Base-by-base conservation (phyloP, 306 rosid species). In the Senna siamea region DNA sequence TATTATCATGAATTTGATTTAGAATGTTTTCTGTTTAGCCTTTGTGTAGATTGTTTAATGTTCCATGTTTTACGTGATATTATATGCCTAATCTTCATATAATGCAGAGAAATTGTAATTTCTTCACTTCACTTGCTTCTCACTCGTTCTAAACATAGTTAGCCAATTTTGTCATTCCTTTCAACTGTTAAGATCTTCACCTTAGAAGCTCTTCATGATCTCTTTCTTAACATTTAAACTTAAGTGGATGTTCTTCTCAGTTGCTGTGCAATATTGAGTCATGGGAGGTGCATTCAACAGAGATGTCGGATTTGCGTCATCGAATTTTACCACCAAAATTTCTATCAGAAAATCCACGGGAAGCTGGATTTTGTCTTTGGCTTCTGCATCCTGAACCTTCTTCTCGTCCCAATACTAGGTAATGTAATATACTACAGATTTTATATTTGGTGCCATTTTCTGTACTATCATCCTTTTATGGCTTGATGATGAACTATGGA, bases 301-400 rank as follows among this genome's bases (percentile, higher is more conserved):
- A 48, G 46, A 88, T 94, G 99, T 77, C 73, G 62, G 85, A 89
- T 78, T 79, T 94, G 69, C 82, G 83, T 30, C 76, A 84, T 53
- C 84, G 96, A 85, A 92, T 92, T 84, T 90, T 94, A 73, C 97
- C 97, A 3, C 86, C 97, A 37, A 87, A 65, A 47, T 92, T 94
- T 88, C 84, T 94, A 41, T 81, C 96, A 30, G 95, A 88, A 75
- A 87, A 92, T 75, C 74, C 91, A 67, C 87, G 70, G 88, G 97
- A 94, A 75, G 90, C 94, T 87, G 97, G 97, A 17, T 88, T 92
- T 73, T 89, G 96, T 87, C 95, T 92, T 65, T 94, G 96, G 97
- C 91, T 92, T 63, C 87, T 94, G 67, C 95, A 94, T 79, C 99
- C 99, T n/a, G 90, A 89, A 67, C 92, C 90, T 15, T 87, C 95